Base-by-base conservation (phyloP, 2,329 filamentous ascomycete species). In the Didymella segeticola region DNA sequence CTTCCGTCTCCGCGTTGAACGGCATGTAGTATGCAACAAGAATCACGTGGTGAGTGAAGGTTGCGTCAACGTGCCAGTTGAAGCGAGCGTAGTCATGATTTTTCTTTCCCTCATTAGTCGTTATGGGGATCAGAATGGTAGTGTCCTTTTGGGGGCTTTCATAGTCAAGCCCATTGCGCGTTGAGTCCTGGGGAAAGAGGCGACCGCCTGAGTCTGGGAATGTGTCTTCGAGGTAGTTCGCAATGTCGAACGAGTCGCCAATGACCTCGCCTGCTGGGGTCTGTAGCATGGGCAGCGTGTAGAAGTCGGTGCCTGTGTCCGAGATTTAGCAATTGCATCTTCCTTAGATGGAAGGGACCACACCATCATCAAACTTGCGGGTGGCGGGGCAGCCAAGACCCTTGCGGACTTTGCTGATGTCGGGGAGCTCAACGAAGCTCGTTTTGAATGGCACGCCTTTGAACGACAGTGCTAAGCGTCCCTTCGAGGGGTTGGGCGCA, bases 181-280 rank as follows among this genome's bases (percentile, higher is more conserved):
- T 67, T 2, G 70, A 68, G 31, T 72, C 67, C 0, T 68, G 41
- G 0, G 80, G 80, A 60, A 87, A 83, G 2, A 88, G 75, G 38
- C 78, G 68, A 0, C 78, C 73, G 1, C 79, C 79, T 0, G 77
- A 67, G 25, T 69, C 52, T 0, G 83, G 82, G 48, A 83, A 86
- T 0, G 67, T 76, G 1, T 78, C 71, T 20, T 88, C 79, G 2
- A 89, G 76, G 61, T 87, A 83, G 22, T 80, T 70, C 6, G 86
- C 86, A 55, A 89, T 89, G 46, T 88, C 86, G 63, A 87, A 86
- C 2, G 85, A 84, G 71, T 89, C 86, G 5, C 86, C 86, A 2
- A 88, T 49, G 0, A 76, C 43, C 0, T 70, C 53, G 5, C 63
- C 64, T 0, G 78, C 80, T 15, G 75, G 67, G 43, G 87, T 82